These are phyloP conservation scores for Wickerhamiella spandovensis DNA, from an alignment of 805 yeast genomes.

Conservation along the genomic window DNA sequence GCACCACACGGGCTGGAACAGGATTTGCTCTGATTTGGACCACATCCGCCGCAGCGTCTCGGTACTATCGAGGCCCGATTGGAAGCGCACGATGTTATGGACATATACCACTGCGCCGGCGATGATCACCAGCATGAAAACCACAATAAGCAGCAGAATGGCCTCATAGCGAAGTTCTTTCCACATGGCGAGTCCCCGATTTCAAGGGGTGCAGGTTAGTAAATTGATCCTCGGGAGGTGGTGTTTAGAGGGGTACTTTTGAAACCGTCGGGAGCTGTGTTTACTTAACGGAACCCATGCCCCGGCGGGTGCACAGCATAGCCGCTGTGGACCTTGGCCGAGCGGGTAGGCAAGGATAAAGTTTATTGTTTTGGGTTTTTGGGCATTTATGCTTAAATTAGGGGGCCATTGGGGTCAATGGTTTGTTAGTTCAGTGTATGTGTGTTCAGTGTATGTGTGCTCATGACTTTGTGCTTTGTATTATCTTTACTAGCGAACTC, in stretches of 20 bases:
- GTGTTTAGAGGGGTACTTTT: background rate
- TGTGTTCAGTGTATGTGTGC: too few relatives aligned
- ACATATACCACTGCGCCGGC: conserved; percentile 15
- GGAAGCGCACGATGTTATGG: conserved; percentile 17
- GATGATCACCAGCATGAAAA: conserved; percentile 12
- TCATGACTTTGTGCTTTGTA: too few relatives aligned
- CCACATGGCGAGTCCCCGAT: background rate
- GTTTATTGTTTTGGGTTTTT: too few relatives aligned
- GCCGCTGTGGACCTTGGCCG: too few relatives aligned
- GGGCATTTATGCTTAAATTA: too few relatives aligned
- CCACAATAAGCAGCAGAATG: conserved; percentile 9
- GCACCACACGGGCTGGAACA: conserved; percentile 14
- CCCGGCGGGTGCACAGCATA: background rate
- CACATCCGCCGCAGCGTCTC: conserved; percentile 18
- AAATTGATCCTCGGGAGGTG: too few relatives aligned
- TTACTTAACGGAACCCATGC: background rate
- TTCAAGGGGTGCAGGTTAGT: too few relatives aligned
- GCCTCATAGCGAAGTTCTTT: background rate
- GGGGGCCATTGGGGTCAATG: too few relatives aligned
- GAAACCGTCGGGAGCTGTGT: background rate
- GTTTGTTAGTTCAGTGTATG: too few relatives aligned
- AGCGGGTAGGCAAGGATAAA: too few relatives aligned
- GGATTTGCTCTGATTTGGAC: conserved; percentile 16
- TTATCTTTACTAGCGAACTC: too few relatives aligned
- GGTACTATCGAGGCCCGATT: conserved; percentile 16